A percentile compares a stretch with the other conserved stretches of the same genome.
These are phyloP conservation scores for Sugiyamaella castrensis DNA, from an alignment of 1,139 yeast species.

Conservation along the genomic window DNA sequence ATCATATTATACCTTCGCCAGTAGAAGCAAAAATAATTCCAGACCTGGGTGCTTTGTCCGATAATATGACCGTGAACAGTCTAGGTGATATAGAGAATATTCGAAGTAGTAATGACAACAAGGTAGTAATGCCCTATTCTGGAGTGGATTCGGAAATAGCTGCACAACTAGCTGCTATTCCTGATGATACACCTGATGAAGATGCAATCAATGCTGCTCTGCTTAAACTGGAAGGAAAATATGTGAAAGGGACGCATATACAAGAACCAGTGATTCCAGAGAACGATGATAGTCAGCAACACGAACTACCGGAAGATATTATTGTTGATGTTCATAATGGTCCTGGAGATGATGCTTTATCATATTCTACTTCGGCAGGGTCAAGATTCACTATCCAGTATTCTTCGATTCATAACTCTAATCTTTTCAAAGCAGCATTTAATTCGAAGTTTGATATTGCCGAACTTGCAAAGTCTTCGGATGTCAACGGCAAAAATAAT, in stretches of 20 bases:
- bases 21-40: too few species aligned
- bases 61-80: too few species aligned
- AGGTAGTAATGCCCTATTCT: slow-evolving; percentile 13
- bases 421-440: slow-evolving; percentile 24
- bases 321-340: too few species aligned
- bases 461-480: slow-evolving; percentile 9
- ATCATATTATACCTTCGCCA: too few species aligned
- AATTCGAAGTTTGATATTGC: slow-evolving; percentile 23
- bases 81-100: too few species aligned
- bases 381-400: slow-evolving; percentile 11
- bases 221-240: slow-evolving; percentile 71
- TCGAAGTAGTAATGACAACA: neutral
- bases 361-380: slow-evolving; percentile 6
- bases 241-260: slow-evolving; percentile 12
- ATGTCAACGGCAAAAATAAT: neutral
- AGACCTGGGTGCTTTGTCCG: too few species aligned
- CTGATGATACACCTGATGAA: slow-evolving; percentile 66
- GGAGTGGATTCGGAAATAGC: slow-evolving; percentile 29
- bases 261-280: too few species aligned
- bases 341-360: too few species aligned
- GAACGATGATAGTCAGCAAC: too few species aligned
- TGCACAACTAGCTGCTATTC: slow-evolving; percentile 44
- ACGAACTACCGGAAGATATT: too few species aligned
- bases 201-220: slow-evolving; percentile 77
- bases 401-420: slow-evolving; percentile 19